phyloP scores from a whole-genome alignment of 2,329 filamentous ascomycete species.

The Fusarium ramigenum region DNA sequence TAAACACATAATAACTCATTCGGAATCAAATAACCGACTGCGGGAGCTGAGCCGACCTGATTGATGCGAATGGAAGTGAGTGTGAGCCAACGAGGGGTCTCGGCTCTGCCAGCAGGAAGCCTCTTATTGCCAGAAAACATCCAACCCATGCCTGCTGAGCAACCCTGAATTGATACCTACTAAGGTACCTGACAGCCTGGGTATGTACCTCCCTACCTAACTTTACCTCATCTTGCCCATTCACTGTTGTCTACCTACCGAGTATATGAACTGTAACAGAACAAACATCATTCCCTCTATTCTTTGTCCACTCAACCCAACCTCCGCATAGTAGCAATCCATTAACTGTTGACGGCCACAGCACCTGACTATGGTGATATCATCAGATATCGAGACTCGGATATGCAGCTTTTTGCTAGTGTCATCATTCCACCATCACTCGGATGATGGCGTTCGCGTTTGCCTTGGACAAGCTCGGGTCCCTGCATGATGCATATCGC shows the following conservation, averaged over 20 bases:
- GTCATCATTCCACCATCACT: background rate
- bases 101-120: constrained; percentile 6
- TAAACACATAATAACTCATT: background rate
- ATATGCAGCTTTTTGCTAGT: background rate
- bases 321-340: background rate
- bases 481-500: constrained; percentile 10
- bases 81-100: background rate
- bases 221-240: no score
- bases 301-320: background rate
- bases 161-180: background rate
- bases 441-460: background rate
- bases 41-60: background rate
- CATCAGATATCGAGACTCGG: background rate
- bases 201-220: background rate
- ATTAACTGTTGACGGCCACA: background rate
- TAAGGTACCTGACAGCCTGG: background rate
- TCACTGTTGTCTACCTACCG: background rate
- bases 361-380: background rate
- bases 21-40: background rate
- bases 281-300: background rate
- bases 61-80: background rate
- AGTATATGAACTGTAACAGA: background rate
- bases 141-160: background rate
- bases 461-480: constrained; percentile 3
- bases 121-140: constrained; percentile 8